Conservation (phyloP, 495 filamentous ascomycete species). For the Cenococcum geophilum region DNA sequence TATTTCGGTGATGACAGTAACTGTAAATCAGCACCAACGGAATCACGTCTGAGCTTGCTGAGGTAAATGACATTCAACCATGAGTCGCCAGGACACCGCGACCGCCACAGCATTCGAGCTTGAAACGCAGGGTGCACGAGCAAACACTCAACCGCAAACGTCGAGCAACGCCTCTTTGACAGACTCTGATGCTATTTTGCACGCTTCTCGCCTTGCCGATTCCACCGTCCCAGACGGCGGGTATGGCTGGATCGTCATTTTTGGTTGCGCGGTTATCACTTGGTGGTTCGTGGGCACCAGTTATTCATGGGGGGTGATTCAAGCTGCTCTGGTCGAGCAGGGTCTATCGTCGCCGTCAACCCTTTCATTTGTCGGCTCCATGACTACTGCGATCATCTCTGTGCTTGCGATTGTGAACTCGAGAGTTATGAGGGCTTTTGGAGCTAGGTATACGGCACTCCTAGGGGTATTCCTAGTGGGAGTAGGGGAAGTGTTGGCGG, state of each 20-base stretch:
- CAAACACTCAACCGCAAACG: background rate
- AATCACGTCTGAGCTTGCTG: too few species aligned
- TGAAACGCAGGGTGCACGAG: background rate
- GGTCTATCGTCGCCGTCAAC: conserved; percentile 44
- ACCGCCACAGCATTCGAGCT: background rate
- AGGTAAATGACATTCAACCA: background rate
- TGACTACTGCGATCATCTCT: conserved; percentile 45
- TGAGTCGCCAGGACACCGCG: background rate
- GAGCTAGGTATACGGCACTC: conserved; percentile 42
- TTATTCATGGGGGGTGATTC: conserved; percentile 53
- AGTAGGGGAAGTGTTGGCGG: conserved; percentile 44
- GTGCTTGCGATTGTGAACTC: conserved; percentile 47
- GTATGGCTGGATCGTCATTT: conserved; percentile 53
- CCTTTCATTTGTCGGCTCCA: conserved; percentile 51
- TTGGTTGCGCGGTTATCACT: conserved; percentile 45
- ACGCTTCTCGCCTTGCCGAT: conserved; percentile 46
- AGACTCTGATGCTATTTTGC: conserved; percentile 43
- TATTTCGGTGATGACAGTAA: too few species aligned
- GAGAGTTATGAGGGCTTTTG: conserved; percentile 45
- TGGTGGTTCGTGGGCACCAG: conserved; percentile 52
- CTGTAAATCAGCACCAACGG: too few species aligned
- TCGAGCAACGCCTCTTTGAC: background rate
- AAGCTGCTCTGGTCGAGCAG: conserved; percentile 41
- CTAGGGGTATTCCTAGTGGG: conserved; percentile 46
- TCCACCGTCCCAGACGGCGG: conserved; percentile 51